Evolutionary conservation across 176 grass and related monocot genomes (phyloP).

Genomic region (Oryza rufipogon): DNA sequence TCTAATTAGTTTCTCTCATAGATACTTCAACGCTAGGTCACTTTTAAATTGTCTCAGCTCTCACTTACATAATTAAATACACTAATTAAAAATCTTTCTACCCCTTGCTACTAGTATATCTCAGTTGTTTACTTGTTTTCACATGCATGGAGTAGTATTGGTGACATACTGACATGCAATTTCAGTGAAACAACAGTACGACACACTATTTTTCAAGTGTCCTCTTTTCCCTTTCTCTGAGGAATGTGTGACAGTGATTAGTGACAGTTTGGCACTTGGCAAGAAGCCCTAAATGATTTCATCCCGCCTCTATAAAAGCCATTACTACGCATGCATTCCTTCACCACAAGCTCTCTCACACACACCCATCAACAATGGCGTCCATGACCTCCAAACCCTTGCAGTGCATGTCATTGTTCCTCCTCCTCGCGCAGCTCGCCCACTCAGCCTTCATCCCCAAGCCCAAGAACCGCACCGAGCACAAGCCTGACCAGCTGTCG

Average conservation of each 20-base stretch:
- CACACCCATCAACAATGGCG: slow-evolving; percentile 26
- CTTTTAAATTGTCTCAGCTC: background rate
- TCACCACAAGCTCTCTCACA: background rate
- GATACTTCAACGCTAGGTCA: background rate
- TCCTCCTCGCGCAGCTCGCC: slow-evolving; percentile 21
- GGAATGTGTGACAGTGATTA: background rate
- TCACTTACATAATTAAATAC: background rate
- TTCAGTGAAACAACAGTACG: background rate
- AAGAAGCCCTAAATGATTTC: background rate
- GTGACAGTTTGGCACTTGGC: background rate
- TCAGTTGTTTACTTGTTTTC: background rate
- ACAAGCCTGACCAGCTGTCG: background rate
- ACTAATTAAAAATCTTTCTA: background rate
- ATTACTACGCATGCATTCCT: background rate
- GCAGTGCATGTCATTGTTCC: background rate
- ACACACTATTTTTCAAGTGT: too few species aligned
- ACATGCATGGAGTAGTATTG: too few species aligned
- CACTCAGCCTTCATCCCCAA: background rate
- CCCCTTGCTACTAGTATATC: background rate
- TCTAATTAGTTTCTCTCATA: background rate
- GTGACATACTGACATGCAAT: background rate
- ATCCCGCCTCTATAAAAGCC: background rate
- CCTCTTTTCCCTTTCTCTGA: background rate
- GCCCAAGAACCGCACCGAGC: slow-evolving; percentile 1
- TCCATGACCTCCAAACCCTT: background rate